phyloP scores from a whole-genome alignment of 768 basidiomycete genomes.

The Amanita phalloides region DNA sequence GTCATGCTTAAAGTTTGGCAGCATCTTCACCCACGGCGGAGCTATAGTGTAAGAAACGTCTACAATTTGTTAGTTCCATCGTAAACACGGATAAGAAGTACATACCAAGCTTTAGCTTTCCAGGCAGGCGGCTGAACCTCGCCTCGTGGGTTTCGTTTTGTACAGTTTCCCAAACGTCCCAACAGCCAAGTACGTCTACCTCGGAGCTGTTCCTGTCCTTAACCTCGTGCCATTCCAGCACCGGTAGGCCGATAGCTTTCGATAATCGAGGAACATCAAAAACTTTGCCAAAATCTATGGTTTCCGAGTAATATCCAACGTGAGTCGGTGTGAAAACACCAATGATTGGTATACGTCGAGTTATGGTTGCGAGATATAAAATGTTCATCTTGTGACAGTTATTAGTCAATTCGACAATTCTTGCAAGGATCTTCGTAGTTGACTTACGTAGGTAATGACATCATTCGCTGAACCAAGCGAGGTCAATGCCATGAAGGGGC shows the following conservation, averaged over 20 bases:
- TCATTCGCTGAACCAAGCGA: slow-evolving; percentile 47
- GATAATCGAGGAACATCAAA: slow-evolving; percentile 48
- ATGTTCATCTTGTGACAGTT: slow-evolving; percentile 31
- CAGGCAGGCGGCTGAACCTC: slow-evolving; percentile 25
- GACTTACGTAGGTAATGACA: slow-evolving; percentile 58
- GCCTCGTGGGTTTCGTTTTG: slow-evolving; percentile 27
- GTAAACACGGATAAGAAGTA: background rate
- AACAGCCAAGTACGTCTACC: slow-evolving; percentile 43
- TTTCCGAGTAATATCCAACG: slow-evolving; percentile 34
- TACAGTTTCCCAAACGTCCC: slow-evolving; percentile 40
- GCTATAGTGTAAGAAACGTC: slow-evolving; percentile 44
- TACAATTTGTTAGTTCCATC: slow-evolving; percentile 10
- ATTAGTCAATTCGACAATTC: background rate
- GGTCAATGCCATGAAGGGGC: background rate
- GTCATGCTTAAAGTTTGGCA: slow-evolving; percentile 34
- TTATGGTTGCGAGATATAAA: slow-evolving; percentile 48
- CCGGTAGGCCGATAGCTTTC: slow-evolving; percentile 28
- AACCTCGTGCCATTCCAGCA: slow-evolving; percentile 57
- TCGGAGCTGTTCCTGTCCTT: slow-evolving; percentile 32
- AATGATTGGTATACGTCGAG: slow-evolving; percentile 48
- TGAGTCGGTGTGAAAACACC: slow-evolving; percentile 50
- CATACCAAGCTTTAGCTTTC: slow-evolving; percentile 32
- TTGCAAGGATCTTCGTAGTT: background rate
- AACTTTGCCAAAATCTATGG: slow-evolving; percentile 46
- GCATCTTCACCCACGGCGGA: slow-evolving; percentile 36